These are phyloP conservation scores for Taiozyma onychis DNA, from an alignment of 1,139 yeast species.

Conservation along the genomic window DNA sequence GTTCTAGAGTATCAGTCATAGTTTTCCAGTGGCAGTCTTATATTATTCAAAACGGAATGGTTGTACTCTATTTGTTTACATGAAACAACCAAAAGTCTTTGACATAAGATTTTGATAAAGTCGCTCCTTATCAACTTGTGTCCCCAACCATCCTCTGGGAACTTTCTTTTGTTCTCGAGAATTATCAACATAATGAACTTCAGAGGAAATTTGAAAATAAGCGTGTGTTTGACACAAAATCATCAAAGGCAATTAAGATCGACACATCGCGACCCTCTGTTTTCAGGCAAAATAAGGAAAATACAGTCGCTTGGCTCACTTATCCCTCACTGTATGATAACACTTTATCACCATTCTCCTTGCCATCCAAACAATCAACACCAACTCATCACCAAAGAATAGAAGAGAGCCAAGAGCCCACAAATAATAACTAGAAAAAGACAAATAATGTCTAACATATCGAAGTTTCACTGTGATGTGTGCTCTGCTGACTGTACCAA, in stretches of 20 bases:
- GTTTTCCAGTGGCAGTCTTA: too few relatives aligned
- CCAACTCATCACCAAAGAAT: neutral
- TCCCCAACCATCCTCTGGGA: too few relatives aligned
- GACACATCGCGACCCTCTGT: too few relatives aligned
- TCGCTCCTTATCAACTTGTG: neutral
- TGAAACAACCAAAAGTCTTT: neutral
- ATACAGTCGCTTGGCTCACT: neutral
- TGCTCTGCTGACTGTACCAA: slow-evolving; percentile 94
- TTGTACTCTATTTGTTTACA: too few relatives aligned
- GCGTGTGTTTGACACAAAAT: too few relatives aligned
- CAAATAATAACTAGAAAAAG: neutral
- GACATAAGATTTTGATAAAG: neutral
- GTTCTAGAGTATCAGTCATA: too few relatives aligned
- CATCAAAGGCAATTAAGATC: too few relatives aligned
- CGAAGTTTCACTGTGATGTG: slow-evolving; percentile 82
- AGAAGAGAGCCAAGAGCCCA: neutral
- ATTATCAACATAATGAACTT: too few relatives aligned
- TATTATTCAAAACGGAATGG: too few relatives aligned
- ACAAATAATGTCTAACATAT: slow-evolving; percentile 24
- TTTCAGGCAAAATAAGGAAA: too few relatives aligned
- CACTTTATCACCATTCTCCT: neutral
- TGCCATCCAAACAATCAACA: neutral
- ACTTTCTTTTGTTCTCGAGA: too few relatives aligned
- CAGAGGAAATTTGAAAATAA: too few relatives aligned
- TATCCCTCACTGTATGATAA: neutral